A percentile compares a stretch with the other conserved stretches of the same genome.
Conservation (phyloP, 257 asterid genomes). For the Solanum chilense region DNA sequence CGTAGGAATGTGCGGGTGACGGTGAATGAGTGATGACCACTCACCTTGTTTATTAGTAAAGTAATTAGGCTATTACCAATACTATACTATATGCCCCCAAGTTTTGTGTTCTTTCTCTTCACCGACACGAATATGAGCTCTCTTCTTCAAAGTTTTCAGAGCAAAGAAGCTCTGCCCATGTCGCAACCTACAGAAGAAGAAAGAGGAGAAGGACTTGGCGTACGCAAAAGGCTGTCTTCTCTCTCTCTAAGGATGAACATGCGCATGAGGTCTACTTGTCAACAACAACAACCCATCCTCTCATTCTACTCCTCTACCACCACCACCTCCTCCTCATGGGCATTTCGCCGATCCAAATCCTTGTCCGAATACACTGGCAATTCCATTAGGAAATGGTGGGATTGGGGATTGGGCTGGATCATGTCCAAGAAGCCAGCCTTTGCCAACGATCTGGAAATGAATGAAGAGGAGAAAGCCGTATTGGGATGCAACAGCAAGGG, state of each 20-base stretch:
- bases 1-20: conserved; percentile 3
- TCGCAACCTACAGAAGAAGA: neutral
- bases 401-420: conserved; percentile 68
- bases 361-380: conserved; percentile 32
- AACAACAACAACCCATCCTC: neutral
- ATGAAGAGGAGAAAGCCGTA: conserved; percentile 50
- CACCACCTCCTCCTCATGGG: conserved; percentile 8
- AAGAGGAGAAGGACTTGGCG: neutral
- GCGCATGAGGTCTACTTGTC: neutral
- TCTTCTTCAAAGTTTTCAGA: neutral
- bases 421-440: conserved; percentile 61
- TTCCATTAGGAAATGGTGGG: conserved; percentile 79
- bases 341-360: conserved; percentile 59
- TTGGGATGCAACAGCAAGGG: conserved; percentile 68
- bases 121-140: neutral
- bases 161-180: conserved; percentile 3
- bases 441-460: conserved; percentile 84
- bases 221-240: conserved; percentile 4
- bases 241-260: neutral
- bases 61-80: neutral
- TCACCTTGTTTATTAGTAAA: neutral
- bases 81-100: neutral
- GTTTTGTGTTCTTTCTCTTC: neutral
- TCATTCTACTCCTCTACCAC: neutral
- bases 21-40: neutral